Evolutionary conservation across 2,329 filamentous ascomycete species (phyloP), one percentile per base, ranked within the genome.

Genomic region (Dichotomopilus funicola): DNA sequence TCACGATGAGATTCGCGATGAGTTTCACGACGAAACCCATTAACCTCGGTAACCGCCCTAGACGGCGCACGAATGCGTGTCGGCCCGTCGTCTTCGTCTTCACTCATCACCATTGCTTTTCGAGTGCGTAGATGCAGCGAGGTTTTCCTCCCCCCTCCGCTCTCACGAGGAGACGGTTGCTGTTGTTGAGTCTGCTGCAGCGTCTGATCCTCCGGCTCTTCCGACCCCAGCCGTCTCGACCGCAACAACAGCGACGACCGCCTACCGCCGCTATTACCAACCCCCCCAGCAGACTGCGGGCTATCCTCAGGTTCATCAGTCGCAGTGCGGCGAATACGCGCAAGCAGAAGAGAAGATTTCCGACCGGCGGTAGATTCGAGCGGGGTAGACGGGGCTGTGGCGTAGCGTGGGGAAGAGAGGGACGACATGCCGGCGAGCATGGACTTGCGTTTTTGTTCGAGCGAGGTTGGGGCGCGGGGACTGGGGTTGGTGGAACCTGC

Each of bases 11-110:
- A 27, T 27, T 27, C 19, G 19, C 19, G 19, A 27, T 27, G 19
- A 27, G 19, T 27, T 27, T 27, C 19, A 27, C 63, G 64, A 59
- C 62, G 71, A 58, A 60, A 69, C 64, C 60, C 65, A 34, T 72
- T 75, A 51, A 78, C 73, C 57, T 86, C 83, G 0, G 81, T 85
- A 38, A 73, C 70, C 4, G 81, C 81, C 31, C 83, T 74, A 4
- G 82, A 84, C 1, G 81, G 80, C 2, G 78, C 74, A n/a, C 79
- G 76, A 59, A 79, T 75, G 36, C 74, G 71, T n/a, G 65, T 58
- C 19, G 78, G 76, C 1, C 80, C 77, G 8, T 78, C 76, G 1
- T 80, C 77, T 9, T 78, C 76, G 1, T 80, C 73, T 36, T 77
- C 73, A 35, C 75, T 66, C 38, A 77, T 27, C 19, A 27, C 19